Base-by-base conservation (phyloP, 140 eudicot species). In the Stevia rebaudiana region DNA sequence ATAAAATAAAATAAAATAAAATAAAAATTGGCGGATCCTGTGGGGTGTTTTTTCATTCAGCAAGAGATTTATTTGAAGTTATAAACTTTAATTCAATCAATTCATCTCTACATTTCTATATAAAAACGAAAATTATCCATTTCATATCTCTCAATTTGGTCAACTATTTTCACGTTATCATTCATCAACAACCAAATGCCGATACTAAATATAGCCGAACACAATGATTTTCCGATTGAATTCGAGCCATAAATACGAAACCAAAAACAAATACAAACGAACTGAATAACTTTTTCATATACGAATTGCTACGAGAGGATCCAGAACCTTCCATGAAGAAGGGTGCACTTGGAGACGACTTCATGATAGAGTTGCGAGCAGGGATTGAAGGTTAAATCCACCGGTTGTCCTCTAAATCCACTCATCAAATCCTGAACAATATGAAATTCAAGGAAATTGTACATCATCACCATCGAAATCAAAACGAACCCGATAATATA, bases 261-360 rank as follows among this genome's bases (percentile, higher is more conserved):
- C 19, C 18, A 60, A 22, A 54, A 3, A 47, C 43, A 25, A 31
- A 59, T 1, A 11, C 31, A 8, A 11, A 39, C 44, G 0, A 50
- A 19, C 7, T 54, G 1, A 19, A 18, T 13, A 16, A 23, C 69
- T 1, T 35, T 5, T 18, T 50, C 6, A 28, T 13, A 70, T 16
- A 46, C 7, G 41, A 70, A 61, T 22, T 8, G 53, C 41, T 10
- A 31, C 22, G 21, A 1, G 7, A 63, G 17, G 54, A 40, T 41
- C 4, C 22, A 11, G 54, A 76, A 92, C 99, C 99, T 85, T 50
- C 90, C 89, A 65, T 83, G 99, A 67, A 92, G 86, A 83, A 80
- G 74, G 16, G 44, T 74, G 82, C 99, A 92, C 73, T 88, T 92
- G 62, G 97, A 88, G 68, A 80, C 85, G 24, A 92, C 94, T 11